Base-by-base conservation (phyloP, 2,329 filamentous ascomycete species). In the Calonectria pseudoturangicola region DNA sequence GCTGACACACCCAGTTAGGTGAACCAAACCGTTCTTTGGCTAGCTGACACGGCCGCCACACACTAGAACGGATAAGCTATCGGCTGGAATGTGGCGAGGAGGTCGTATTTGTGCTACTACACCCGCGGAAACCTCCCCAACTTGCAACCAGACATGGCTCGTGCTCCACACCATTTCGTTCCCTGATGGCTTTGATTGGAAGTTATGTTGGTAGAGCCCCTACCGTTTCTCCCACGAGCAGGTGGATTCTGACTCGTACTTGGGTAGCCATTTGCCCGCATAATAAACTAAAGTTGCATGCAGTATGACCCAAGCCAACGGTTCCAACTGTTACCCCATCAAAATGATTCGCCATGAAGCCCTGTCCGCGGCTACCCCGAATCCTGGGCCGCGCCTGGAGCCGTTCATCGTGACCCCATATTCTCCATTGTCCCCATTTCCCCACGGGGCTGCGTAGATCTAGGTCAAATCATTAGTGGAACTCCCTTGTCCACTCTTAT, bases 51-150 rank as follows among this genome's bases (percentile, higher is more conserved):
- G 30, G 18, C 62, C 62, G 45, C 45, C 62, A 65, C 43, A 27
- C 13, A 30, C 45, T 27, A 41, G 13, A 27, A 18, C 54, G 54
- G 54, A 39, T 58, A 58, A 27, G 54, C 54, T 58, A 58, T 58
- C 21, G 9, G 54, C 54, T 41, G 45, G 16, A 51, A 54, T 69
- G 56, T 63, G 67, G 56, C 60, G 48, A 70, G 58, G 47, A 15
- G 15, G n/a, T 5, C 18, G 25, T 56, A 25, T 21, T 16, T 6
- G 28, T 56, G 43, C 27, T 45, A 43, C n/a, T 36, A 45, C 16
- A 45, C 36, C 50, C 62, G 70, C 65, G 65, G 70, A 68, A 72
- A 68, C 65, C 18, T 72, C 65, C 70, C 70, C 56, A 72, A 64
- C 39, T 56, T 30, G 25, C 30, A 33, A 8, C 43, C 39, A 25